Conservation (phyloP, 2,329 filamentous ascomycete species). For the Tolypocladium paradoxum region DNA sequence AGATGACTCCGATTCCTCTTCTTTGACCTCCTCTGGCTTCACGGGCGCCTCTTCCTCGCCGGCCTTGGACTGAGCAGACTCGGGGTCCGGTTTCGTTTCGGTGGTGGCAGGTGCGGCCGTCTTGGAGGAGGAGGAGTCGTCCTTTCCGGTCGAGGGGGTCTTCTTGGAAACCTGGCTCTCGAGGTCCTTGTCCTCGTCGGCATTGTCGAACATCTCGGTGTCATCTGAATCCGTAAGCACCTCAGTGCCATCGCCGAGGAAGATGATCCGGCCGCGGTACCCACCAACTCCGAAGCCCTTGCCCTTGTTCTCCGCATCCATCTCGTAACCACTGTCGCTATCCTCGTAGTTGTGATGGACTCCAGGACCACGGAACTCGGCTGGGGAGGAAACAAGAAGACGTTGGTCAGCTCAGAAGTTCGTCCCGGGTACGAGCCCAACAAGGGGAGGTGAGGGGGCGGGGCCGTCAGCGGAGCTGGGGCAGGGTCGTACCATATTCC, state of each 20-base stretch:
- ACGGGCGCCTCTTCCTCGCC: not conserved
- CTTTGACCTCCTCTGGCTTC: conserved; percentile 13
- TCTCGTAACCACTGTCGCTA: conserved; percentile 65
- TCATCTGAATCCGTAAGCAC: conserved; percentile 82
- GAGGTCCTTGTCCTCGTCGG: conserved; percentile 76
- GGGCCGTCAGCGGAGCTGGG: conserved; percentile 14
- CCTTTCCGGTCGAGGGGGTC: conserved; percentile 14
- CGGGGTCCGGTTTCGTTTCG: conserved; percentile 6
- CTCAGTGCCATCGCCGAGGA: conserved; percentile 91
- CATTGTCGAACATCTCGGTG: conserved; percentile 85
- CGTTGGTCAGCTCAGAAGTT: conserved; percentile 11
- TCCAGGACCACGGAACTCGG: conserved; percentile 75
- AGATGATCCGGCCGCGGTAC: conserved; percentile 79
- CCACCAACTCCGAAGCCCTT: conserved; percentile 56
- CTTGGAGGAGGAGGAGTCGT: not conserved
- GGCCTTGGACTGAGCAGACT: conserved; percentile 6
- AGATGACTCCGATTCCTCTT: conserved; percentile 12
- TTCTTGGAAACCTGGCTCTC: conserved; percentile 70
- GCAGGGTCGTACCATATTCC: conserved; percentile 83
- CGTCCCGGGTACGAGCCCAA: conserved; percentile 7
- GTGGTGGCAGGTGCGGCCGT: conserved; percentile 4
- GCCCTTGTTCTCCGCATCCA: conserved; percentile 56
- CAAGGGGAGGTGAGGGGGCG: not conserved
- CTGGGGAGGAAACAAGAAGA: conserved; percentile 30
- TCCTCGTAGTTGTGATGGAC: conserved; percentile 77